Conservation (phyloP, 345 rosid species). For the Citrus reticulata region DNA sequence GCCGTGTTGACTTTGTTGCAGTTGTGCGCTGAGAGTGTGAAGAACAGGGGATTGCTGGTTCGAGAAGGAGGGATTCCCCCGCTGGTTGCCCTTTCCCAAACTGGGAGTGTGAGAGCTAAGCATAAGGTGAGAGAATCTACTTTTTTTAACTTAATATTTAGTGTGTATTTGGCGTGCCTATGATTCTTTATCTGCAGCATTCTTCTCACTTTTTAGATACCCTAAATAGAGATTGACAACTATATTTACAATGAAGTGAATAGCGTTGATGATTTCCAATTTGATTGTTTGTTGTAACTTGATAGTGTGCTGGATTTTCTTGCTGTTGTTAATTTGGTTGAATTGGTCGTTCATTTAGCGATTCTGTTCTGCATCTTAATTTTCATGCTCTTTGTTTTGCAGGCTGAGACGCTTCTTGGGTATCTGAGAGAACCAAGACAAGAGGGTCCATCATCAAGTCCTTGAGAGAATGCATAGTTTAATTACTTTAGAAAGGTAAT, state of each 20-base stretch:
- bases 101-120: slow-evolving; percentile 66
- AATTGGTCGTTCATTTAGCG: background rate
- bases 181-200: background rate
- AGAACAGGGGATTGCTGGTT: slow-evolving; percentile 82
- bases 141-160: background rate
- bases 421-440: slow-evolving; percentile 73
- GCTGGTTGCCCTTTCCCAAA: slow-evolving; percentile 88
- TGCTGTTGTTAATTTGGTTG: background rate
- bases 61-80: slow-evolving; percentile 99
- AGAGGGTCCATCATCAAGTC: slow-evolving; percentile 54
- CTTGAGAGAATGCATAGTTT: slow-evolving; percentile 24
- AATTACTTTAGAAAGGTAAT: slow-evolving; percentile 19
- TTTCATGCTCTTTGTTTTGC: slow-evolving; percentile 16
- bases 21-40: slow-evolving; percentile 65
- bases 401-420: slow-evolving; percentile 89
- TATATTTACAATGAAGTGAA: background rate
- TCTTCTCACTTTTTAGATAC: background rate
- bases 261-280: background rate
- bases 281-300: too few relatives aligned
- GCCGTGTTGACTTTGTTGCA: slow-evolving; percentile 80
- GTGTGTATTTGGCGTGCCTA: background rate
- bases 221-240: too few relatives aligned
- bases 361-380: background rate
- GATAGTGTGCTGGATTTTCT: background rate
- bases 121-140: slow-evolving; percentile 48